These are phyloP conservation scores for Clavulina sp. DNA, from an alignment of 768 basidiomycete species.

Conservation along the genomic window DNA sequence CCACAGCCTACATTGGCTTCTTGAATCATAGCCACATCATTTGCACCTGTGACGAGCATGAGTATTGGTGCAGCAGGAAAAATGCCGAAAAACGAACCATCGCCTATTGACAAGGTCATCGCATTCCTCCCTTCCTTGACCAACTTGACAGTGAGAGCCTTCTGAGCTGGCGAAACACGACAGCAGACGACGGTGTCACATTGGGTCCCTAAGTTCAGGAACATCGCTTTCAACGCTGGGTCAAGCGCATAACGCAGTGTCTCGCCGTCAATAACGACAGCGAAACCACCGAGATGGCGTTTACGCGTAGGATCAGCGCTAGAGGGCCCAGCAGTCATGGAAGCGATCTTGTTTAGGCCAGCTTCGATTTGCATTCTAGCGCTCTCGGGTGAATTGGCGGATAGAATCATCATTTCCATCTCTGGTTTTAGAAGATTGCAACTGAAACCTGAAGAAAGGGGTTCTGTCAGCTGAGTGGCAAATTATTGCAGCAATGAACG, in stretches of 20 bases:
- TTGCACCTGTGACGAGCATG: conserved; percentile 35
- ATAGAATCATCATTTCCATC: conserved; percentile 96
- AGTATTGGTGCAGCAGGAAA: background rate
- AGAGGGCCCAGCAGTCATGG: conserved; percentile 49
- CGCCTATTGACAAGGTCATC: conserved; percentile 93
- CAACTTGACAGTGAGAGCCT: conserved; percentile 89
- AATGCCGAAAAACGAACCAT: conserved; percentile 28
- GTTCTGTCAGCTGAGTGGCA: background rate
- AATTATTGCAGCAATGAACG: background rate
- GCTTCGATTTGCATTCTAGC: conserved; percentile 79
- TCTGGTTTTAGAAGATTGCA: conserved; percentile 87
- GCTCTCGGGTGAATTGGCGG: conserved; percentile 57
- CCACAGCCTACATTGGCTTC: conserved; percentile 98
- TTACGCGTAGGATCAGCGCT: conserved; percentile 45
- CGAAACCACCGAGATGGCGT: conserved; percentile 37
- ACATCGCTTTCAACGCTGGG: conserved; percentile 61
- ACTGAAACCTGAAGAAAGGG: conserved; percentile 39
- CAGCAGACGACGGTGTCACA: conserved; percentile 98
- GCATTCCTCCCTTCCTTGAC: conserved; percentile 91
- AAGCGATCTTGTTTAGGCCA: conserved; percentile 86
- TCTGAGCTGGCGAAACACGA: conserved; percentile 93
- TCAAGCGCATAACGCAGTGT: conserved; percentile 69
- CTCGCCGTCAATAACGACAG: conserved; percentile 93
- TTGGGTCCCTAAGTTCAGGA: conserved; percentile 84
- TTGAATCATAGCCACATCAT: conserved; percentile 99